A percentile compares a stretch with the other conserved stretches of the same genome.
Evolutionary conservation across 2,329 filamentous ascomycete species (phyloP).

Genomic region (Plenodomus lindquistii): DNA sequence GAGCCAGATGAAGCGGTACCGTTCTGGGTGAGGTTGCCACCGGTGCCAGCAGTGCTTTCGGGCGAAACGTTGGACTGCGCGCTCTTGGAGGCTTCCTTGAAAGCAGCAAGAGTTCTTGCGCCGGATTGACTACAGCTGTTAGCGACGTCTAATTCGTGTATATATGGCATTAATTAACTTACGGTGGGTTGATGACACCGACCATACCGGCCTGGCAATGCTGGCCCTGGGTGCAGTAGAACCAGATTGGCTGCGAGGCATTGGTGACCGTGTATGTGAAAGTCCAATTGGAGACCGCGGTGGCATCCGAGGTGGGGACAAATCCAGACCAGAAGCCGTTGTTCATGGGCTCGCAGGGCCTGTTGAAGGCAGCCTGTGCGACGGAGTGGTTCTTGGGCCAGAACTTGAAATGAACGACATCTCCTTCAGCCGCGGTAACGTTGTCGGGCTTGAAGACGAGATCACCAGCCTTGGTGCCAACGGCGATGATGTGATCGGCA

Average conservation of each 20-base stretch:
- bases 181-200: constrained; percentile 46
- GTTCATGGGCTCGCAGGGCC: constrained; percentile 39
- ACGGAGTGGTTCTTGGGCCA: constrained; percentile 47
- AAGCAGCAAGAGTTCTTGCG: constrained; percentile 26
- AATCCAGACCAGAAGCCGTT: constrained; percentile 46
- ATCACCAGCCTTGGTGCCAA: constrained; percentile 30
- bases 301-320: constrained; percentile 31
- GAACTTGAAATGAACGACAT: constrained; percentile 46
- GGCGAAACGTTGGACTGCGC: constrained; percentile 28
- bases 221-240: constrained; percentile 46
- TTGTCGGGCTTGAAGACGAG: constrained; percentile 42
- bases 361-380: constrained; percentile 40
- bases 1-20: constrained; percentile 15
- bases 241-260: constrained; percentile 44
- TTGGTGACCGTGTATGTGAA: constrained; percentile 43
- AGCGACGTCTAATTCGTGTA: background rate
- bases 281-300: constrained; percentile 26
- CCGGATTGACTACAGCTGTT: constrained; percentile 16
- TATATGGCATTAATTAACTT: constrained; percentile 13
- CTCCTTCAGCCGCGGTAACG: constrained; percentile 40
- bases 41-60: constrained; percentile 26
- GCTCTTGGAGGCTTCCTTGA: constrained; percentile 27
- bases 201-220: constrained; percentile 48
- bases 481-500: constrained; percentile 37
- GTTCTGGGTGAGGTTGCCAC: constrained; percentile 30